These are phyloP conservation scores for Suillus weaverae DNA, from an alignment of 768 basidiomycete genomes.

Conservation along the genomic window DNA sequence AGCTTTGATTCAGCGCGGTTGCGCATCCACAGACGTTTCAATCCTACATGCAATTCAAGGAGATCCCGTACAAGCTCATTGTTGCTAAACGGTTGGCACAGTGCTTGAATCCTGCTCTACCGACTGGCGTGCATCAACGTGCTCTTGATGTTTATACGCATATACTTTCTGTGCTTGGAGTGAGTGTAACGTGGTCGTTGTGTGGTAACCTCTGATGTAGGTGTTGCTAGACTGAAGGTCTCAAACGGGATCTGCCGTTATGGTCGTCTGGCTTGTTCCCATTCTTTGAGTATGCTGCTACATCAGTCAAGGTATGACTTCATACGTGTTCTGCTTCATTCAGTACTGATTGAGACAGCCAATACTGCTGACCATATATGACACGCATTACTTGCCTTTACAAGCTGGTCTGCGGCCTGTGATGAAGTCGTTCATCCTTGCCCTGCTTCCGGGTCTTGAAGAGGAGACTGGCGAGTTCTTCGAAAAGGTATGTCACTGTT, in stretches of 20 bases:
- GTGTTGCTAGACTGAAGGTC: conserved; percentile 69
- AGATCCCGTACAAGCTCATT: conserved; percentile 91
- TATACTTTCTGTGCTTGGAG: conserved; percentile 88
- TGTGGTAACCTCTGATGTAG: conserved; percentile 11
- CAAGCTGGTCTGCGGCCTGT: conserved; percentile 79
- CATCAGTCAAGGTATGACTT: conserved; percentile 81
- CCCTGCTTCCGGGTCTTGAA: conserved; percentile 91
- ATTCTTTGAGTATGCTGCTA: conserved; percentile 99
- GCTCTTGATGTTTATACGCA: conserved; percentile 94
- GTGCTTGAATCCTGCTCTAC: conserved; percentile 96
- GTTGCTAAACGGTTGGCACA: conserved; percentile 95
- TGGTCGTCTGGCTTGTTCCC: conserved; percentile 98
- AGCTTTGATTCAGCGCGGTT: conserved; percentile 6
- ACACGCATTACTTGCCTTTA: conserved; percentile 88
- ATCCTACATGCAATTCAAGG: conserved; percentile 90
- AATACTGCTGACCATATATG: conserved; percentile 86
- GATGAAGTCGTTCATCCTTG: conserved; percentile 93
- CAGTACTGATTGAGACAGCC: conserved; percentile 49
- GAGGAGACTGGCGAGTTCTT: conserved; percentile 98
- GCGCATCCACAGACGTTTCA: conserved; percentile 74
- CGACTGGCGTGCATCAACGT: conserved; percentile 94
- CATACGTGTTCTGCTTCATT: conserved; percentile 8
- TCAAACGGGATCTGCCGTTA: conserved; percentile 80
- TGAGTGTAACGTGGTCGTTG: conserved; percentile 39
- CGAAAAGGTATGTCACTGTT: conserved; percentile 59